phyloP scores from a whole-genome alignment of 2,329 filamentous ascomycete species.

The Waltergamsia citrina region DNA sequence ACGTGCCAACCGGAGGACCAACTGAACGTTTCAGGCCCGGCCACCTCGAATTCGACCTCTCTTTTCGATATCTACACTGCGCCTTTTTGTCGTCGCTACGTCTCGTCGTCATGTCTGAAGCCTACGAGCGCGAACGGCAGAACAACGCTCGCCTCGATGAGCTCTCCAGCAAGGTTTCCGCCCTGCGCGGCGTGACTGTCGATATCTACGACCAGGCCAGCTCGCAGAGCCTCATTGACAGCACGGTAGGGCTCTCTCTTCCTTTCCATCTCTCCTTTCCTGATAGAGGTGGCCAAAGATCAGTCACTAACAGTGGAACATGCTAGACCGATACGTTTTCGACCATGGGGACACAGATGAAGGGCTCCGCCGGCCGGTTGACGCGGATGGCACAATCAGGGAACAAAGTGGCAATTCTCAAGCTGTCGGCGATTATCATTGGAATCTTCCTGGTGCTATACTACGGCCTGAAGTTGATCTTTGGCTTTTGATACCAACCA shows the following conservation, averaged over 20 bases:
- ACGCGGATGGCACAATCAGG: constrained; percentile 86
- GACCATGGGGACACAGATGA: constrained; percentile 71
- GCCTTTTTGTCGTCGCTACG: too few species aligned
- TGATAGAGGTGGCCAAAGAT: too few species aligned
- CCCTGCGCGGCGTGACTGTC: constrained; percentile 85
- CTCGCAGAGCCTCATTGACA: constrained; percentile 79
- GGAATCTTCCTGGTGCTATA: constrained; percentile 66
- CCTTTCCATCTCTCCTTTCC: too few species aligned
- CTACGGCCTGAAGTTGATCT: constrained; percentile 57
- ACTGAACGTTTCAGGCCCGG: too few species aligned
- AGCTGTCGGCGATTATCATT: constrained; percentile 76
- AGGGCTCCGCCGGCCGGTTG: constrained; percentile 72
- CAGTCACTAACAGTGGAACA: neutral
- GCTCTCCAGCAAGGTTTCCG: constrained; percentile 82
- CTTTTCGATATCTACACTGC: too few species aligned
- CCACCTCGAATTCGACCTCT: too few species aligned
- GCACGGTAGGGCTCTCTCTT: constrained; percentile 52
- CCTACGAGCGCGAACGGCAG: constrained; percentile 75
- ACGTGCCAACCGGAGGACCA: too few species aligned
- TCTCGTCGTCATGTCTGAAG: constrained; percentile 62
- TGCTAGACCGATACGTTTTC: constrained; percentile 83
- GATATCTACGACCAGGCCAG: constrained; percentile 97
- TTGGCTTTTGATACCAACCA: constrained; percentile 16
- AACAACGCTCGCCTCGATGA: constrained; percentile 93
- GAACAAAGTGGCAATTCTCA: constrained; percentile 85